Base-by-base conservation (phyloP, 495 filamentous ascomycete species). In the Penicillium canescens region DNA sequence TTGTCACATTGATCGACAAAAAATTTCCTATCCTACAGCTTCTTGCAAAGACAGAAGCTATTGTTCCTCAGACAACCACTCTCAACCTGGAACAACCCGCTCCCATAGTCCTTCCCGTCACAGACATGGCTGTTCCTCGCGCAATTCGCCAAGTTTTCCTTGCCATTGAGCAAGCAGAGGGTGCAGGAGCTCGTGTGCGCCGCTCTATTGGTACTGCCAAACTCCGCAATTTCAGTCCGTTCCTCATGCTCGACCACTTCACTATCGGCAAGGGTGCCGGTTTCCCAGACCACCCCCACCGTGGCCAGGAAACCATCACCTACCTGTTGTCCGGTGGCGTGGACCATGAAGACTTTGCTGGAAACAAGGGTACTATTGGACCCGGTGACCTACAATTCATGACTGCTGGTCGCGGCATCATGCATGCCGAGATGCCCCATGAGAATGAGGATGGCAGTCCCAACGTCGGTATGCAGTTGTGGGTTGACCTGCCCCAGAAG, bases 221-320 rank as follows among this genome's bases (percentile, higher is more conserved):
- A 55, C 80, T 97, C 4, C 82, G 87, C 63, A 90, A 96, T 73
- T 88, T 98, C 76, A 87, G 83, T 16, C 93, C 93, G 10, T 98
- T 98, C 78, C 81, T 98, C 12, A 96, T 98, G 93, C 89, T 97
- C 21, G 93, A 98, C 69, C 91, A 97, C 74, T 96, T 96, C 78
- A 83, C 78, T 39, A 83, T 92, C 61, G 80, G 82, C 26, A 85
- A 86, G 14, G 89, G 88, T 42, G 88, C 92, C 18, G 93, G 93
- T 5, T 96, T 96, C 69, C 91, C 91, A 0, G 91, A 96, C 69
- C 91, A 96, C 63, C 86, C 86, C 2, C 86, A 90, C 68, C 81
- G 86, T 36, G 82, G 85, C 21, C 85, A 88, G 66, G 88, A 96
- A 64, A 95, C 90, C 11, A 95, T 98, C 65, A 98, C 94, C 12